A percentile compares a stretch with the other conserved stretches of the same genome.
These are phyloP conservation scores for Rhizophagus prolifer DNA, from an alignment of 192 early-diverging fungal genomes.

Conservation along the genomic window DNA sequence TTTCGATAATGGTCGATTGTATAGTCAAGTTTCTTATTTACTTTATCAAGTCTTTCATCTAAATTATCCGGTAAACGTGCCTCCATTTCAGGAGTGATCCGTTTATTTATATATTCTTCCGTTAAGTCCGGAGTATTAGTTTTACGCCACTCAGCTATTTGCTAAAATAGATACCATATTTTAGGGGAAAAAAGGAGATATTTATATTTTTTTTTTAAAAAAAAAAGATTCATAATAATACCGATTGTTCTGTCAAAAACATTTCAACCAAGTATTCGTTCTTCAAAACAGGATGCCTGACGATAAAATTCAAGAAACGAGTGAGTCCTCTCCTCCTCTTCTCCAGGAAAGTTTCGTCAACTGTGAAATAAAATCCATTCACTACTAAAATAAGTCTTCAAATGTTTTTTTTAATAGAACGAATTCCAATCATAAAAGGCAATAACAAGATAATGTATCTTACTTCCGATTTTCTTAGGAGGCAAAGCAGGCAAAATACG, in stretches of 20 bases:
- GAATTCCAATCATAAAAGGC: neutral
- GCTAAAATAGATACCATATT: constrained; percentile 36
- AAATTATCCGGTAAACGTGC: constrained; percentile 52
- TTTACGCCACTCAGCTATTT: constrained; percentile 58
- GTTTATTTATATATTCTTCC: constrained; percentile 55
- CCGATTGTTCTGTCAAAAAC: constrained; percentile 69
- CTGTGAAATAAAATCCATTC: constrained; percentile 41
- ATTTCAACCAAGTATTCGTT: constrained; percentile 59
- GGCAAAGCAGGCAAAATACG: constrained; percentile 80
- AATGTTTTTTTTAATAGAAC: neutral
- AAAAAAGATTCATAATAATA: constrained; percentile 25
- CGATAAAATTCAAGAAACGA: constrained; percentile 73
- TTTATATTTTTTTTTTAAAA: neutral
- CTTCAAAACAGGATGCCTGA: constrained; percentile 71
- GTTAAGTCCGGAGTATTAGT: constrained; percentile 52
- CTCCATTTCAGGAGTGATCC: constrained; percentile 37
- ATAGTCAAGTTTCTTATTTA: constrained; percentile 46
- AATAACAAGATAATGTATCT: constrained; percentile 1
- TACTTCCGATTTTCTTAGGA: constrained; percentile 86
- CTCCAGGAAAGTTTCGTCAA: constrained; percentile 70
- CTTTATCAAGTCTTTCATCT: constrained; percentile 49
- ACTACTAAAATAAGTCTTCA: constrained; percentile 30
- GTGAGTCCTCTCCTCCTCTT: constrained; percentile 65
- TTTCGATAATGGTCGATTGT: constrained; percentile 61
- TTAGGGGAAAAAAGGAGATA: neutral